Evolutionary conservation across 2,329 filamentous ascomycete species (phyloP), one percentile per base, ranked within the genome.

Genomic region (Diaporthe vexans): DNA sequence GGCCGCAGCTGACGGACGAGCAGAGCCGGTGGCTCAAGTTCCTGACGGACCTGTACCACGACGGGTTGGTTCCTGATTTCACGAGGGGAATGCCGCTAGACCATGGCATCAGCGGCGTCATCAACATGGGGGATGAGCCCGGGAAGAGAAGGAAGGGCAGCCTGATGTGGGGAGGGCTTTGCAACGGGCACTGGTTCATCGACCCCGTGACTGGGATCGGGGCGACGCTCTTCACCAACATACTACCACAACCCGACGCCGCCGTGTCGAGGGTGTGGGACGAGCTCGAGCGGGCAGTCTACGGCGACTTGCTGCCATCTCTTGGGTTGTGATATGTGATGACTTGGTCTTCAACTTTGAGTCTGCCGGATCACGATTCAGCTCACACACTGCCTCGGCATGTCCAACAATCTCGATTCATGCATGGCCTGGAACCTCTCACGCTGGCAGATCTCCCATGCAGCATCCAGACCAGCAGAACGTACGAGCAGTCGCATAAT

Each of bases 101-200:
- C 71, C 80, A 84, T 57, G 83, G 84, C 1, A 77, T 86, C 11
- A 81, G 80, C 5, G 86, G 85, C 5, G 77, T 84, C 37, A 76
- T 87, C 58, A 86, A 85, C 70, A 72, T 83, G 75, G 80, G 81
- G 35, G 82, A 86, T 71, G 78, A 83, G 10, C 80, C 82, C 0
- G 83, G 83, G 0, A 85, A 84, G 80, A 79, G 86, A 51, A 81
- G 78, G 61, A 83, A 81, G 76, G 85, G 85, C 0, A 86, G 84
- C 46, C 74, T 87, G 72, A 84, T 82, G 78, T 87, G 86, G 85
- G 79, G 79, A n/a, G 86, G 86, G 46, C 81, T 84, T 74, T 78
- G 78, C 29, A 86, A 86, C 73, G 80, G 82, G 24, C 82, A 82
- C 72, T 87, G 86, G 81, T 82, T 80, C 78, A 77, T 82, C 35